Evolutionary conservation across 2,329 filamentous ascomycete genomes (phyloP).

Genomic region (Akanthomyces dipterigenus): DNA sequence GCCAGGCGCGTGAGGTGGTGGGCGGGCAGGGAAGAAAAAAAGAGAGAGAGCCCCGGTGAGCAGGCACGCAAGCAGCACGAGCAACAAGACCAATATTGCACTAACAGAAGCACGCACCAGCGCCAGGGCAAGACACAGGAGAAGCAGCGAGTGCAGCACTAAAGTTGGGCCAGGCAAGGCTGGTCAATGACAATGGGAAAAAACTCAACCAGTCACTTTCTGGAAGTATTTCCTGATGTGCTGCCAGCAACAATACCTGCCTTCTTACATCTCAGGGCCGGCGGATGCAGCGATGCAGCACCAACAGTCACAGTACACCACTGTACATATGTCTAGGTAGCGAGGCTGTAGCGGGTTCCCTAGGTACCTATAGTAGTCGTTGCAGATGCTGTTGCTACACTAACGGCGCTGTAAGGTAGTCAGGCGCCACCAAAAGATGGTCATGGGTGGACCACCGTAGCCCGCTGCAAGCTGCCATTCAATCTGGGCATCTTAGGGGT

Average conservation of each 20-base stretch:
- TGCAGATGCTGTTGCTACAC: not conserved
- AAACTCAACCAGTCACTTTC: not conserved
- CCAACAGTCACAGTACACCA: not conserved
- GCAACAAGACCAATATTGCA: not conserved
- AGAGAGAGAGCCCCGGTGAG: not conserved
- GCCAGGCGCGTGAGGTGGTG: not conserved
- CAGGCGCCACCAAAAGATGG: too few relatives aligned
- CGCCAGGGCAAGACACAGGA: slow-evolving; percentile 5
- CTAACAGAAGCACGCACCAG: slow-evolving; percentile 8
- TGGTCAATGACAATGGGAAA: not conserved
- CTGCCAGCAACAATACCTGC: too few relatives aligned
- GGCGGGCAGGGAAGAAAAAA: not conserved
- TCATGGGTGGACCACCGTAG: too few relatives aligned
- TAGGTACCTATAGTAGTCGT: too few relatives aligned
- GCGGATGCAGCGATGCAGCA: not conserved
- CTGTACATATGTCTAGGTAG: not conserved
- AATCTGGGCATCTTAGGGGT: too few relatives aligned
- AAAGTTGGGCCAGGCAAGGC: not conserved
- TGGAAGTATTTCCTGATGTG: not conserved
- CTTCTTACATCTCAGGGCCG: too few relatives aligned
- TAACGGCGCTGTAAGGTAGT: not conserved
- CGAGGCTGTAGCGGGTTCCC: not conserved
- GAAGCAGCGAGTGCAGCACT: not conserved
- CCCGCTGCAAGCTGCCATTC: too few relatives aligned
- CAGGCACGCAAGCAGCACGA: slow-evolving; percentile 6